Evolutionary conservation across 495 filamentous ascomycete species (phyloP), one percentile per base, ranked within the genome.

Genomic region (Podospora australis): DNA sequence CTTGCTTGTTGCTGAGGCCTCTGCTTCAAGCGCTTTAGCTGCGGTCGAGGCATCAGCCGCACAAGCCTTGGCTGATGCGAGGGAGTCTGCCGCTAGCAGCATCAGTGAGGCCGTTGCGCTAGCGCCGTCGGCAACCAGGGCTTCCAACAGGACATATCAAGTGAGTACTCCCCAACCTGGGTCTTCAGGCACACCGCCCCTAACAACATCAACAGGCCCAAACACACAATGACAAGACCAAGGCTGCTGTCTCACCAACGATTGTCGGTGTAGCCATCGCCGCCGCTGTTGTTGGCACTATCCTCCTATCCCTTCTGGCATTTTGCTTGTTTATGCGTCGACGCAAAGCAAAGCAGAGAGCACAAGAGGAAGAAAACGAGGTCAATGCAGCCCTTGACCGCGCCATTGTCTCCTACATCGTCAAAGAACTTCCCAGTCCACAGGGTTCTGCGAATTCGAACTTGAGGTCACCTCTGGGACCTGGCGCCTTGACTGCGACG

Each of bases 361-460:
- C 8, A 2, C 26, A 44, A 35, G 54, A 57, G 29, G 51, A 50
- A 19, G 58, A 59, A 39, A 50, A 53, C n/a, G 40, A 53, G 4
- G 56, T 50, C 23, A 62, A 43, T 50, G 47, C 28, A 1, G 61
- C 61, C 3, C 49, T 62, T 0, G 61, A 61, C 29, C 58, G 61
- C 11, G 58, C 58, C 2, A 55, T 62, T 13, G 53, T 64, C 8
- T 61, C 55, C 49, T 64, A 62, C 34, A 62, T 57, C 35, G 58
- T 44, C 14, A 62, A 64, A 14, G 58, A 64, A 24, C 43, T 45
- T 2, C 52, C 60, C 4, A 57, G 23, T 11, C 48, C 47, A 6
- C 46, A 35, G 0, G 52, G 28, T 1, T 22, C 40, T 3, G 1
- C 20, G 2, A 16, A 4, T 10, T 36, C n/a, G n/a, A n/a, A n/a